These are phyloP conservation scores for Lactarius tabidus DNA, from an alignment of 768 basidiomycete genomes.

Conservation along the genomic window DNA sequence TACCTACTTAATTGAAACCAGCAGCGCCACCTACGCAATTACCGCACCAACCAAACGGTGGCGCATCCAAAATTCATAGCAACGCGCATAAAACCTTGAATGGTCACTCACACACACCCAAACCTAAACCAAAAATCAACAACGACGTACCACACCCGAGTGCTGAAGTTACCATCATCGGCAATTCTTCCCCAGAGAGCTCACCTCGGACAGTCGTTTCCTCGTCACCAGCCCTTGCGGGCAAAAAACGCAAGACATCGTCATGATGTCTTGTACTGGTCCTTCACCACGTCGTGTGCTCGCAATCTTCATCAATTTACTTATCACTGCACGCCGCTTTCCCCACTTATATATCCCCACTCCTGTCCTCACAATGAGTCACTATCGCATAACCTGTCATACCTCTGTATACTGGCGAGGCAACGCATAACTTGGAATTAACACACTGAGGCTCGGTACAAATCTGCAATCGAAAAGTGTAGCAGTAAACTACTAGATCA, in stretches of 20 bases:
- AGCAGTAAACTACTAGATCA: constrained; percentile 8
- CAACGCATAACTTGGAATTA: constrained; percentile 14
- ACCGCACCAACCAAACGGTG: constrained; percentile 1
- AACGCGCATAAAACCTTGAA: constrained; percentile 16
- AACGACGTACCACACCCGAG: not conserved
- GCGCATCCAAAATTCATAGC: not conserved
- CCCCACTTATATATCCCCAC: constrained; percentile 6
- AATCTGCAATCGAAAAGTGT: constrained; percentile 12
- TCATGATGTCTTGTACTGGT: constrained; percentile 2
- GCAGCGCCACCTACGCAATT: constrained; percentile 12
- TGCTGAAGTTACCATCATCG: not conserved
- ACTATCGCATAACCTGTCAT: constrained; percentile 15
- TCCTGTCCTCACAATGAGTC: constrained; percentile 11
- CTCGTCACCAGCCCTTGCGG: constrained; percentile 34
- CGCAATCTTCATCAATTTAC: constrained; percentile 25
- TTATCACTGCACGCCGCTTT: constrained; percentile 22
- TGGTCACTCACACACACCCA: constrained; percentile 10
- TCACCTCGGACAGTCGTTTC: not conserved
- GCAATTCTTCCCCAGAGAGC: constrained; percentile 10
- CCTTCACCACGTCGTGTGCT: constrained; percentile 7
- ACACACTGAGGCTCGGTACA: constrained; percentile 22
- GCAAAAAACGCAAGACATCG: constrained; percentile 56
- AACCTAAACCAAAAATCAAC: constrained; percentile 12
- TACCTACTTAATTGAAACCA: constrained; percentile 1
- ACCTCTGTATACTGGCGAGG: constrained; percentile 27